Evolutionary conservation across 805 yeast genomes (phyloP), one percentile per base, ranked within the genome.

Genomic region (Candida xyloterini): DNA sequence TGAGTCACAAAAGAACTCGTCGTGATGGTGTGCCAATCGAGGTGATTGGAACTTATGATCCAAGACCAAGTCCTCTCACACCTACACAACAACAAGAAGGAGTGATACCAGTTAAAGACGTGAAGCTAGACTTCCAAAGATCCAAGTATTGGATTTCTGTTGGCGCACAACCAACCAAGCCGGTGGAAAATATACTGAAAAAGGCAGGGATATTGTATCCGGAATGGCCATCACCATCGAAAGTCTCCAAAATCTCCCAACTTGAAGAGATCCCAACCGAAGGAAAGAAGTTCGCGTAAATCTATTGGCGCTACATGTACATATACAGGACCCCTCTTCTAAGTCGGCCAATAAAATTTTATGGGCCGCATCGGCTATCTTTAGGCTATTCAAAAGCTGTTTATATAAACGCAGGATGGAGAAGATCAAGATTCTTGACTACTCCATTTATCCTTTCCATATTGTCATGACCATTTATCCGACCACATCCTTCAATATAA

Each of bases 111-210:
- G 71, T 74, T 34, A 91, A 93, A 60, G 89, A 89, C 51, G 76
- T 91, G 28, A 75, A 81, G 50, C 67, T 93, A 26, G 98, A 93
- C 59, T 89, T 93, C 58, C 79, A 79, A 48, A 78, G 96, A 54
- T 79, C 96, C 5, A 88, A 88, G 62, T 93, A 93, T 65, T 93
- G 99, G 99, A 68, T 93, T 25, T 95, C 96, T 54, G 95, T 88
- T 14, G 99, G 99, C 10, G 98, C 98, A 1, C 95, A 86, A 59
- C 95, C 96, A 6, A 79, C 91, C 16, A 89, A 84, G 30, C 70
- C 93, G 3, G 95, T 91, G 10, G 74, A 79, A 2, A 78, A 78
- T 49, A 66, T 93, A 37, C 76, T 93, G 59, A 81, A 79, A 57
- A 87, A 81, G 61, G 88, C 85, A 31, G 89, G 96, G 44, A 75